These are phyloP conservation scores for Omphalotus olearius DNA, from an alignment of 1,284 basidiomycete genomes.

Conservation along the genomic window DNA sequence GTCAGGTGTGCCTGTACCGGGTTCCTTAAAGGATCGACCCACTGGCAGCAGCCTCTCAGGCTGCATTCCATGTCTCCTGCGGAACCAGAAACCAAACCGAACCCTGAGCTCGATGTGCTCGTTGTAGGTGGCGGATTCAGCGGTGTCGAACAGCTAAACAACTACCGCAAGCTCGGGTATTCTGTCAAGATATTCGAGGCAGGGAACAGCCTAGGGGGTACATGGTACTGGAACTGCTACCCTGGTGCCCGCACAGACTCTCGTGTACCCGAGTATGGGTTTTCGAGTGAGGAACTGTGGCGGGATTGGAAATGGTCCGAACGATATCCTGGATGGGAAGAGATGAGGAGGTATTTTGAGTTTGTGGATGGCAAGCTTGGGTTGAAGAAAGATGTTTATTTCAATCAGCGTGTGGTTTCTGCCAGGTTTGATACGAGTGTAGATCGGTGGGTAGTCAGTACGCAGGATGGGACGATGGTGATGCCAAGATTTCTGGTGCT, in stretches of 20 bases:
- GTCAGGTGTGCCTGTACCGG: too few species aligned
- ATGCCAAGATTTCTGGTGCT: constrained; percentile 18
- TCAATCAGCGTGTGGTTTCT: constrained; percentile 21
- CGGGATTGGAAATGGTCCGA: constrained; percentile 24
- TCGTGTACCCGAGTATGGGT: constrained; percentile 11
- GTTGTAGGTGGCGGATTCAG: constrained; percentile 13
- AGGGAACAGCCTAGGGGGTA: not conserved
- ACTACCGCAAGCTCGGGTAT: constrained; percentile 11
- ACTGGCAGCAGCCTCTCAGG: too few species aligned
- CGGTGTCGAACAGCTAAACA: constrained; percentile 13
- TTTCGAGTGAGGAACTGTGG: constrained; percentile 23
- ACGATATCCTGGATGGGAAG: constrained; percentile 18
- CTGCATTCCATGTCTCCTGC: too few species aligned
- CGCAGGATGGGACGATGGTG: constrained; percentile 14
- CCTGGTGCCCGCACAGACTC: constrained; percentile 12
- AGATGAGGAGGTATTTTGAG: constrained; percentile 21
- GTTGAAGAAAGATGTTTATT: constrained; percentile 20
- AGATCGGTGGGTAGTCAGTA: constrained; percentile 18
- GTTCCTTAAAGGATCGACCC: too few species aligned
- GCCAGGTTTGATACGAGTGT: not conserved
- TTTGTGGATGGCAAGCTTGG: constrained; percentile 22
- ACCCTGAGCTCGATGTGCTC: constrained; percentile 10
- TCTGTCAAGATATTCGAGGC: constrained; percentile 10
- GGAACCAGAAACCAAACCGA: too few species aligned
- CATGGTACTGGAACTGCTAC: constrained; percentile 11